Evolutionary conservation across 2,329 filamentous ascomycete species (phyloP).

Genomic region (Sclerotinia minor): DNA sequence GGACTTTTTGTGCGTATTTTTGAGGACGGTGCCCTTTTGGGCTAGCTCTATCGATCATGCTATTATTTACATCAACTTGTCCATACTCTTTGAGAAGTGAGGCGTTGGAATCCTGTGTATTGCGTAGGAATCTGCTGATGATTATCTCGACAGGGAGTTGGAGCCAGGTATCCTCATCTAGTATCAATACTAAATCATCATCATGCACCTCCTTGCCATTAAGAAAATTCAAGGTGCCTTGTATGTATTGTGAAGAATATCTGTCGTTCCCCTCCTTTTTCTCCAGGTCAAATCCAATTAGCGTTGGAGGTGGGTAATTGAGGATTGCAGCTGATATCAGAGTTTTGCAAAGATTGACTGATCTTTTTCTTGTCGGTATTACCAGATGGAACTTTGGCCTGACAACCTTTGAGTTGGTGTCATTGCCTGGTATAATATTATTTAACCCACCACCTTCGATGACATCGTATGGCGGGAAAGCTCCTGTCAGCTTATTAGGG

Average conservation of each 20-base stretch:
- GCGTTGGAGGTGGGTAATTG: conserved; percentile 57
- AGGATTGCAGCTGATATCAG: conserved; percentile 58
- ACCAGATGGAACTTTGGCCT: conserved; percentile 54
- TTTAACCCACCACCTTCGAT: conserved; percentile 28
- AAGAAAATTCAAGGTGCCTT: conserved; percentile 46
- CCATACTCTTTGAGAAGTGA: conserved; percentile 43
- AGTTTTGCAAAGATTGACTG: conserved; percentile 54
- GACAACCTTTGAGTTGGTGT: conserved; percentile 23
- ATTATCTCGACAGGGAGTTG: conserved; percentile 58
- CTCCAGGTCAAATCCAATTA: conserved; percentile 47
- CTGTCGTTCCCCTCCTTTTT: conserved; percentile 12
- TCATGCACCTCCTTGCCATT: conserved; percentile 50
- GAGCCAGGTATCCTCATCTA: conserved; percentile 55
- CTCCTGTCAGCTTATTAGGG: conserved; percentile 26
- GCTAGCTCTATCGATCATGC: neutral
- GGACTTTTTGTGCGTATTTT: conserved; percentile 53
- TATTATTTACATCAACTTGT: neutral
- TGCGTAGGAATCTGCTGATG: conserved; percentile 54
- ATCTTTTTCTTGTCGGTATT: conserved; percentile 50
- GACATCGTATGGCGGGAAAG: conserved; percentile 24
- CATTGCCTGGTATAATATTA: conserved; percentile 22
- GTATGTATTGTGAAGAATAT: conserved; percentile 25
- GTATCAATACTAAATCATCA: conserved; percentile 55
- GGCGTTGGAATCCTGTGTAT: conserved; percentile 50
- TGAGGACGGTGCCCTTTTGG: conserved; percentile 29